Conservation (phyloP, 129 eudicot species). For the Chrysanthemum makinoi region DNA sequence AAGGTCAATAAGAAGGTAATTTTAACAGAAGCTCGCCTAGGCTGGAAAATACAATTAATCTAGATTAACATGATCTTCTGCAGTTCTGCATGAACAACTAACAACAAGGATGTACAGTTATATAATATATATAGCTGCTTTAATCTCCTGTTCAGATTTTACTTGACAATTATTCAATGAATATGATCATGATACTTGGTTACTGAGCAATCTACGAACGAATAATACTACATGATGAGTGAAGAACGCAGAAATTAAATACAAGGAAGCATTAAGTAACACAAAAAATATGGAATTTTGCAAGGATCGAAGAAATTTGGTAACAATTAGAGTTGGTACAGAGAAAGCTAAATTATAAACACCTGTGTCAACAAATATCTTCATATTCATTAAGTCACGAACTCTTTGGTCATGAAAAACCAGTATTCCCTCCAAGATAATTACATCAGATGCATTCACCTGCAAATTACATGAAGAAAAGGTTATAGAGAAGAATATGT, state of each 20-base stretch:
- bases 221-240: not conserved
- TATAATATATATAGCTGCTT: not conserved
- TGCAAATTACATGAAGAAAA: conserved; percentile 27
- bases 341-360: conserved; percentile 14
- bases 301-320: conserved; percentile 10
- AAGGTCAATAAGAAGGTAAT: too few relatives aligned
- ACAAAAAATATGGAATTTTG: not conserved
- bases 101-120: not conserved
- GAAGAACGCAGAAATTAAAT: not conserved
- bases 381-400: conserved; percentile 94
- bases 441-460: conserved; percentile 98
- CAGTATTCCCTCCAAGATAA: conserved; percentile 95
- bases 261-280: not conserved
- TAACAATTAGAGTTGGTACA: not conserved
- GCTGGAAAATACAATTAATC: too few relatives aligned
- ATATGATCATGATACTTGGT: not conserved
- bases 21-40: too few relatives aligned
- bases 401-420: conserved; percentile 96
- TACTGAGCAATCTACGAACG: not conserved
- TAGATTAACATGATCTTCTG: too few relatives aligned
- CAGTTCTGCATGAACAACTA: too few relatives aligned
- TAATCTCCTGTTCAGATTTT: not conserved
- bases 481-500: not conserved
- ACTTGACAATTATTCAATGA: not conserved
- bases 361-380: conserved; percentile 99